Evolutionary conservation across 768 basidiomycete species (phyloP).

Genomic region (Mycena vulgaris): DNA sequence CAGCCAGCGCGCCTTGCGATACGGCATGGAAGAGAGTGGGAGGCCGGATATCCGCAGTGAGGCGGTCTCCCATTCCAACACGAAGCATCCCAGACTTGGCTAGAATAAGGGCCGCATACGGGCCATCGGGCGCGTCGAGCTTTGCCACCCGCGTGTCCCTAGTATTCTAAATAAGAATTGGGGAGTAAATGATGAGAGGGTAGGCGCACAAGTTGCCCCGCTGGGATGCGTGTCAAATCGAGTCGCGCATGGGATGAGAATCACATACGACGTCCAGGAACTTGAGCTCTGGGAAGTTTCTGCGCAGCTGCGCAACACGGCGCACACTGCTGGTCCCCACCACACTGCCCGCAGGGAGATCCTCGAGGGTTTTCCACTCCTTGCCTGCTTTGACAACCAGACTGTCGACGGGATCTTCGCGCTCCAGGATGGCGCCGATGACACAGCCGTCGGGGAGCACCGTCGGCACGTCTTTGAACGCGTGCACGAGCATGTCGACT

Average conservation of each 20-base stretch:
- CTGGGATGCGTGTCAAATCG: slow-evolving; percentile 53
- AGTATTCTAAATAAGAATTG: slow-evolving; percentile 27
- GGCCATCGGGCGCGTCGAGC: slow-evolving; percentile 86
- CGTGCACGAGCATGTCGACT: slow-evolving; percentile 95
- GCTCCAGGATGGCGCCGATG: slow-evolving; percentile 86
- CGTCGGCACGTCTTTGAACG: slow-evolving; percentile 95
- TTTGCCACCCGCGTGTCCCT: slow-evolving; percentile 94
- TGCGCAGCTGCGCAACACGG: slow-evolving; percentile 90
- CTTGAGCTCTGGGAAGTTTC: slow-evolving; percentile 79
- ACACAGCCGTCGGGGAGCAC: slow-evolving; percentile 86
- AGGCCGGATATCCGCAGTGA: slow-evolving; percentile 80
- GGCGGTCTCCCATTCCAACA: slow-evolving; percentile 79
- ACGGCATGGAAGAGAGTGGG: slow-evolving; percentile 91
- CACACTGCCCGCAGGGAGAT: slow-evolving; percentile 89
- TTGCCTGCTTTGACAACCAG: slow-evolving; percentile 86
- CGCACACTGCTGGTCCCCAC: slow-evolving; percentile 98
- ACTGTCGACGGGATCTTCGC: slow-evolving; percentile 92
- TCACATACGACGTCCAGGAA: slow-evolving; percentile 90
- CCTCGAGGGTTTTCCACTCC: slow-evolving; percentile 79
- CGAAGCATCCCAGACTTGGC: slow-evolving; percentile 94
- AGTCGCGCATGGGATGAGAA: not conserved
- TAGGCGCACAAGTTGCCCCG: slow-evolving; percentile 89
- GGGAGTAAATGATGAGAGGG: slow-evolving; percentile 24
- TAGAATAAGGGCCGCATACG: slow-evolving; percentile 91
- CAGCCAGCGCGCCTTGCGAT: slow-evolving; percentile 92